Conservation (phyloP, 257 asterid species). For the Paraleonurus japonicus region DNA sequence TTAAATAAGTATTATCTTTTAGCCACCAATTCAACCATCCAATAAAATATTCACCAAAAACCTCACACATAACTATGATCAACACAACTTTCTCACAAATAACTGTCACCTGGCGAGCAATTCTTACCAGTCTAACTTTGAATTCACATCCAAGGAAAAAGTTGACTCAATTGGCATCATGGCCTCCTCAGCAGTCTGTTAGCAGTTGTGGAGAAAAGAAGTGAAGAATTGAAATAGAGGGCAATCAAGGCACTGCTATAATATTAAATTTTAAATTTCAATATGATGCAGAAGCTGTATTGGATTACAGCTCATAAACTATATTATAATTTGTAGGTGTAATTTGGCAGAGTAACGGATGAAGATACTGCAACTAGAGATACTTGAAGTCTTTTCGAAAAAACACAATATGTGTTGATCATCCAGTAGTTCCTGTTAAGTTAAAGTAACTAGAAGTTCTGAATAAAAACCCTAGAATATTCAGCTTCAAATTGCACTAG, state of each 20-base stretch:
- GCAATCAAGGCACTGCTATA: conserved; percentile 5
- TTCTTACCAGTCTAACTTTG: conserved; percentile 92
- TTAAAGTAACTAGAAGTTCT: not conserved
- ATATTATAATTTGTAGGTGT: not conserved
- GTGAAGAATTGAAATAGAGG: not conserved
- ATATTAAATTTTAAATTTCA: conserved; percentile 4
- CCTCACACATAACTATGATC: no score
- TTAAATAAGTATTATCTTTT: no score
- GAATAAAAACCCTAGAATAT: not conserved
- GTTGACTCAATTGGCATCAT: conserved; percentile 99
- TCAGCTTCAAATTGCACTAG: conserved; percentile 4
- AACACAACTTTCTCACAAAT: no score
- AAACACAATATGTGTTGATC: conserved; percentile 2
- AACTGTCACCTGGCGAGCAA: conserved; percentile 1
- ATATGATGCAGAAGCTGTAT: not conserved
- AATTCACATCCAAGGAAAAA: conserved; percentile 90
- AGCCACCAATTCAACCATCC: no score
- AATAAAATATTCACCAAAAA: no score
- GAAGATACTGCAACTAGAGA: not conserved
- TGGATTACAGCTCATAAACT: conserved; percentile 11
- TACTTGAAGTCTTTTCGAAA: not conserved
- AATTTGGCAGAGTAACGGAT: conserved; percentile 9
- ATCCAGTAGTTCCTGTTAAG: not conserved
- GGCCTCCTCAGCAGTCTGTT: conserved; percentile 98
- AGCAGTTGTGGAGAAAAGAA: conserved; percentile 26